phyloP scores from a whole-genome alignment of 371 early-diverging fungal genomes.

The Phascolomyces articulosus region DNA sequence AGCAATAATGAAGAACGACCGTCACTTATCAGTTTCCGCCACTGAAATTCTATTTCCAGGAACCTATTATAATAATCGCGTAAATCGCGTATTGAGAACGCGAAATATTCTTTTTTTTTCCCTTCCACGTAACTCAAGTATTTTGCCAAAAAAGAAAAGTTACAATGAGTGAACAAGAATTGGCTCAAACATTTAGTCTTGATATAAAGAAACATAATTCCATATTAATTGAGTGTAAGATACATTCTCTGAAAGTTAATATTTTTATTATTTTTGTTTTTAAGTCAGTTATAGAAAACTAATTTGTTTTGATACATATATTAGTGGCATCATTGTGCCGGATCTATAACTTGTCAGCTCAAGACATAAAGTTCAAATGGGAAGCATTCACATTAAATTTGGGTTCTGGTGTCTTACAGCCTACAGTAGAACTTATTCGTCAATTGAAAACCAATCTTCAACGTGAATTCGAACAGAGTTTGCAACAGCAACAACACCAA shows the following conservation, averaged over 20 bases:
- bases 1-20: too few relatives aligned
- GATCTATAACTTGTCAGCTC: slow-evolving; percentile 35
- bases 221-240: slow-evolving; percentile 4
- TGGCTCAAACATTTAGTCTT: not conserved
- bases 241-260: not conserved
- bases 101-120: too few relatives aligned
- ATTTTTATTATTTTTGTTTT: not conserved
- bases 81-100: too few relatives aligned
- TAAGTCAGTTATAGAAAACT: not conserved
- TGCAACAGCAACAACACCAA: slow-evolving; percentile 21
- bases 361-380: slow-evolving; percentile 49
- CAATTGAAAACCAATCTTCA: slow-evolving; percentile 32
- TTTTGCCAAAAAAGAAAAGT: too few relatives aligned
- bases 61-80: too few relatives aligned
- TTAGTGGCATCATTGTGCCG: slow-evolving; percentile 35
- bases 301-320: not conserved
- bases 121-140: too few relatives aligned
- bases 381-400: slow-evolving; percentile 43
- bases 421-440: slow-evolving; percentile 31
- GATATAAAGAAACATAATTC: not conserved
- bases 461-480: slow-evolving; percentile 35
- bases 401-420: slow-evolving; percentile 11
- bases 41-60: too few relatives aligned
- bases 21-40: too few relatives aligned
- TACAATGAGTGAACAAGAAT: not conserved